Evolutionary conservation across 2,329 filamentous ascomycete genomes (phyloP), one percentile per base, ranked within the genome.

Genomic region (Fusarium staphyleae): DNA sequence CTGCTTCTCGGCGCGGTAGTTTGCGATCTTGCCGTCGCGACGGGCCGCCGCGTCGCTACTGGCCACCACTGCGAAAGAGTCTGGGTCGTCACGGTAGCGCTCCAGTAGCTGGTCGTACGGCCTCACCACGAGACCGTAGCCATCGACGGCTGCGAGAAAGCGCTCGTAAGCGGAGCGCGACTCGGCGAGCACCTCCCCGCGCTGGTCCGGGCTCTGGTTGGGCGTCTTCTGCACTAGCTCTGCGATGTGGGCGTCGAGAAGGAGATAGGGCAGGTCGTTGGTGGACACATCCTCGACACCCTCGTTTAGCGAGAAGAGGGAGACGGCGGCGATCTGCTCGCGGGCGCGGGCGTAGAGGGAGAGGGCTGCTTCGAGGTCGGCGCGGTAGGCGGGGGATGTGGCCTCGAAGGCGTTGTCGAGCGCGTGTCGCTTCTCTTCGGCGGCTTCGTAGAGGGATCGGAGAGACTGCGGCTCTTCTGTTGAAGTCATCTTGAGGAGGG

Each of bases 221-320:
- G 83, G 86, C 54, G 88, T 80, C 62, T 85, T 87, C 67, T 91
- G 86, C 30, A 88, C 78, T 11, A 97, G 81, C 69, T 96, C 92
- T 28, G 92, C 93, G 46, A 95, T 78, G 67, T 88, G 84, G 72
- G 87, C 91, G 72, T 89, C 82, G 57, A 93, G 83, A 16, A 91
- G 82, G 56, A 99, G 82, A 72, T 93, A 96, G 75, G 91, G 91
- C 26, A 99, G 77, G 68, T 96, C 88, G n/a, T 83, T 81, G 1
- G 93, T 96, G 12, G 90, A 80, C 26, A 97, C 78, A 75, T 99
- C 95, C 57, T 99, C 95, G 32, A 93, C 75, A 1, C 84, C 83
- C 74, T 99, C 95, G 74, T 99, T 99, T 29, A 87, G 81, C 64
- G 91, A 96, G 81, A 98, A 98, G 46, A 99, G 79, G 0, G 90